These are phyloP conservation scores for Athelia psychrophila DNA, from an alignment of 1,284 basidiomycete genomes.

Conservation along the genomic window DNA sequence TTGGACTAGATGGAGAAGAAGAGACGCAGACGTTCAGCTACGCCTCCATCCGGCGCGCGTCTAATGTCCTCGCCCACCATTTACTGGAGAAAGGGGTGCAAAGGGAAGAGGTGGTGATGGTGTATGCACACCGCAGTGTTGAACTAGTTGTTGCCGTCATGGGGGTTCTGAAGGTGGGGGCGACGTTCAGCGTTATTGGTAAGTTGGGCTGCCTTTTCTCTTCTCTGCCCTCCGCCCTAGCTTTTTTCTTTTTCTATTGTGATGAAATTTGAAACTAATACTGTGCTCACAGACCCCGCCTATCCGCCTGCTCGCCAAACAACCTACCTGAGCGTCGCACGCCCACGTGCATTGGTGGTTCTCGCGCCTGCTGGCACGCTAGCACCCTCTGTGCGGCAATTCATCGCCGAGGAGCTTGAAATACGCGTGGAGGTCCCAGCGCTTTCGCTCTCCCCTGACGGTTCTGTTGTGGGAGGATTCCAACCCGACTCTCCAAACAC, in stretches of 20 bases:
- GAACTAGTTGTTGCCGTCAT: constrained; percentile 97
- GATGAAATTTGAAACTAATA: no score
- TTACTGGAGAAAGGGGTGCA: constrained; percentile 84
- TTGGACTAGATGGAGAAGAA: constrained; percentile 42
- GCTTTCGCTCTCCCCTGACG: constrained; percentile 68
- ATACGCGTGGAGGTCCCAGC: constrained; percentile 95
- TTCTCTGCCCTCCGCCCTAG: neutral
- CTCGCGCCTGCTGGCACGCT: constrained; percentile 90
- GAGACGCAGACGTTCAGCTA: constrained; percentile 74
- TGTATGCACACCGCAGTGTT: constrained; percentile 97
- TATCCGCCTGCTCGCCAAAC: constrained; percentile 95
- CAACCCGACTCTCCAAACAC: constrained; percentile 21
- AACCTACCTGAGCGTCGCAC: constrained; percentile 94
- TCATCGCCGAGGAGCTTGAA: constrained; percentile 76
- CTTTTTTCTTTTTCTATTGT: neutral
- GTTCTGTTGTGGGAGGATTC: constrained; percentile 68
- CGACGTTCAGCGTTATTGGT: constrained; percentile 98
- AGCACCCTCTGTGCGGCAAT: constrained; percentile 81
- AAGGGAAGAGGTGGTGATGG: constrained; percentile 96
- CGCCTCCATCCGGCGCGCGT: constrained; percentile 77
- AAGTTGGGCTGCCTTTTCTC: constrained; percentile 19
- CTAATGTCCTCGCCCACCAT: constrained; percentile 91
- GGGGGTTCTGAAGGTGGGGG: constrained; percentile 95
- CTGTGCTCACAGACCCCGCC: constrained; percentile 75
- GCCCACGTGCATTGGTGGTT: constrained; percentile 90